These are phyloP conservation scores for Piper betle DNA, from an alignment of 164 flowering plant species.

Conservation along the genomic window DNA sequence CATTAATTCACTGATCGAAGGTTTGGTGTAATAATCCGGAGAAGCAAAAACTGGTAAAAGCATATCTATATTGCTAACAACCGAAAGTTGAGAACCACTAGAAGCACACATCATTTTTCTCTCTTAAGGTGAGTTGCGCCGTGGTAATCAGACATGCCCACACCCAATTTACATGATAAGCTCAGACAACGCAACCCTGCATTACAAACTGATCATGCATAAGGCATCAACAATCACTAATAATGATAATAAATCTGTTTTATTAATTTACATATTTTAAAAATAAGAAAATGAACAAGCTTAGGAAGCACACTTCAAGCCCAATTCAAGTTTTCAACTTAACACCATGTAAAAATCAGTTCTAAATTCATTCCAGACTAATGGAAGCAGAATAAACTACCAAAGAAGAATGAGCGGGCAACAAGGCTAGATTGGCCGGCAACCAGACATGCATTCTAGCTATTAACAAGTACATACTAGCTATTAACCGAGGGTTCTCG, in stretches of 20 bases:
- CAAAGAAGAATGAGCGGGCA: no score
- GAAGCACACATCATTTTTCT: conserved; percentile 5
- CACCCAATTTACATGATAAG: conserved; percentile 4
- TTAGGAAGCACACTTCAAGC: no score
- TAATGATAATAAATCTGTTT: neutral
- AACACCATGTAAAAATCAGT: no score
- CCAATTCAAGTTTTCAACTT: no score
- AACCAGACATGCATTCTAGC: no score
- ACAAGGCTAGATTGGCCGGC: no score
- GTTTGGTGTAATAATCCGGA: conserved; percentile 54
- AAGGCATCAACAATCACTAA: neutral
- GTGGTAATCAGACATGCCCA: conserved; percentile 1
- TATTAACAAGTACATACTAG: no score
- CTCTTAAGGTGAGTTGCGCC: conserved; percentile 13
- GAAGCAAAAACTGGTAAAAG: conserved; percentile 42
- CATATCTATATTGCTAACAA: conserved; percentile 4
- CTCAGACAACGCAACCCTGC: conserved; percentile 4
- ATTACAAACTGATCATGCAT: conserved; percentile 3
- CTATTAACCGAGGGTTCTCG: no score
- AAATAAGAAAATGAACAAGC: no score
- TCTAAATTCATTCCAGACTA: no score
- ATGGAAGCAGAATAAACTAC: no score
- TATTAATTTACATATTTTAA: no score
- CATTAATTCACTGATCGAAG: conserved; percentile 52
- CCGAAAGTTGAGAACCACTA: neutral